A percentile compares a stretch with the other conserved stretches of the same genome.
Evolutionary conservation across 352 stramenopile genomes (phyloP).

Genomic region (Phytophthora vignae): DNA sequence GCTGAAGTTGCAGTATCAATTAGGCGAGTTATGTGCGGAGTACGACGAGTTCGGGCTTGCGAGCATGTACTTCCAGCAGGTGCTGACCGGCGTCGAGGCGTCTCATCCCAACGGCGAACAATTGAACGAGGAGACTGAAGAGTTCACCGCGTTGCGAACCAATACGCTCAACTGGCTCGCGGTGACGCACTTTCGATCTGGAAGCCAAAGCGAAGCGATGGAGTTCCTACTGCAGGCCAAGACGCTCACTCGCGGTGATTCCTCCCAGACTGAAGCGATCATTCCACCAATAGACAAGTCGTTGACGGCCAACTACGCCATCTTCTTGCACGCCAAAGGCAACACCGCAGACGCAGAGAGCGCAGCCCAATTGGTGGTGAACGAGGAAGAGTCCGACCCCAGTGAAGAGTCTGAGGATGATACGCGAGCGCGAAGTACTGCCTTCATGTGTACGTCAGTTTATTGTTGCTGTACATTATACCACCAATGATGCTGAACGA

Average conservation of each 20-base stretch:
- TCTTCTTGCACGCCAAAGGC: conserved; percentile 51
- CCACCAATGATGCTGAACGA: neutral
- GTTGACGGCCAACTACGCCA: conserved; percentile 53
- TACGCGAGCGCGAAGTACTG: conserved; percentile 32
- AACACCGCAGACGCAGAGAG: conserved; percentile 41
- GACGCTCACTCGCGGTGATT: conserved; percentile 23
- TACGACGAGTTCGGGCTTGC: conserved; percentile 45
- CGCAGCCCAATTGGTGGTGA: conserved; percentile 35
- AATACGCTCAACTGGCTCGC: conserved; percentile 56
- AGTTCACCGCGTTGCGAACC: conserved; percentile 32
- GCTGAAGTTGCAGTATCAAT: conserved; percentile 40
- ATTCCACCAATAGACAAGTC: conserved; percentile 29
- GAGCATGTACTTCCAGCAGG: conserved; percentile 45
- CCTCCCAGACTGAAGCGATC: neutral
- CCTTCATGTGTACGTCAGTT: conserved; percentile 33
- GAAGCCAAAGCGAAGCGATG: conserved; percentile 47
- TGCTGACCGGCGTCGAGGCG: conserved; percentile 30
- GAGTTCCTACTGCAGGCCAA: conserved; percentile 49
- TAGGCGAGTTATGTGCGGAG: conserved; percentile 45
- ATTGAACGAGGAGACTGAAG: conserved; percentile 6
- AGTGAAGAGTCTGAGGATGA: conserved; percentile 25
- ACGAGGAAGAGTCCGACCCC: conserved; percentile 19
- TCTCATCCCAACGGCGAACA: neutral
- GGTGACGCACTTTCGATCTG: conserved; percentile 40
- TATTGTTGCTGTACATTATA: neutral